Evolutionary conservation across 2,329 filamentous ascomycete species (phyloP).

Genomic region (Ophiostoma fasciatum): DNA sequence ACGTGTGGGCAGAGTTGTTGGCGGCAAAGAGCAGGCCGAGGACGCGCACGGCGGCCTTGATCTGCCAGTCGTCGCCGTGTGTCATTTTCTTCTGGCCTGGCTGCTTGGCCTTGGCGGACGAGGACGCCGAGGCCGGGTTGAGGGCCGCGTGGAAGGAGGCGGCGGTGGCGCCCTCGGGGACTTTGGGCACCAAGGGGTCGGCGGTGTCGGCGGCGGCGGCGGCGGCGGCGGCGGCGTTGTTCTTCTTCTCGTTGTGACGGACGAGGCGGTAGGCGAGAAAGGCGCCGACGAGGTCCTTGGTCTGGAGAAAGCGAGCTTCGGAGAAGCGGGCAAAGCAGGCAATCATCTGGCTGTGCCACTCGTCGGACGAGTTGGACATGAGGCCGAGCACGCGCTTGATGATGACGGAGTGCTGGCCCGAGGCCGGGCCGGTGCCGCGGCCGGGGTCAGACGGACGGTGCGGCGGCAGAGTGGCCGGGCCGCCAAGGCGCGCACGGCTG

Average conservation of each 20-base stretch:
- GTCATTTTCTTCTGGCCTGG: slow-evolving; percentile 40
- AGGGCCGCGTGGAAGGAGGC: slow-evolving; percentile 69
- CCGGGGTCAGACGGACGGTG: no score
- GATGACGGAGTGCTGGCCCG: slow-evolving; percentile 64
- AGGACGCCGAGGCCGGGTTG: slow-evolving; percentile 30
- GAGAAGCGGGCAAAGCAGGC: slow-evolving; percentile 65
- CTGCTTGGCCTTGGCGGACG: slow-evolving; percentile 32
- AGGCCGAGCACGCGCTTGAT: slow-evolving; percentile 75
- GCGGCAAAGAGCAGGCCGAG: slow-evolving; percentile 71
- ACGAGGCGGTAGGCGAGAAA: slow-evolving; percentile 72
- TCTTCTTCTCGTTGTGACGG: slow-evolving; percentile 53
- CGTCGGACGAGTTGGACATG: slow-evolving; percentile 57
- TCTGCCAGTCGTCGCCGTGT: slow-evolving; percentile 81
- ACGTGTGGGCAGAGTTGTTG: slow-evolving; percentile 44
- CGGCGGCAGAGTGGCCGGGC: no score
- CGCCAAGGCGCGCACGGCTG: no score
- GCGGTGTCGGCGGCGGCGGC: slow-evolving; percentile 41
- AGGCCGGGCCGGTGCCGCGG: slow-evolving; percentile 27
- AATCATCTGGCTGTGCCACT: slow-evolving; percentile 63
- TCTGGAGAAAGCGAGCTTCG: slow-evolving; percentile 49
- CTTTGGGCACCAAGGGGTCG: slow-evolving; percentile 56
- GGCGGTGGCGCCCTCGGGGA: slow-evolving; percentile 50
- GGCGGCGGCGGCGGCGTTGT: slow-evolving; percentile 36
- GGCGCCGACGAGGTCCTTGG: slow-evolving; percentile 62
- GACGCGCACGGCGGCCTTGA: slow-evolving; percentile 64